These are phyloP conservation scores for Nyctanthes arbortristis DNA, from an alignment of 257 asterid species.

Conservation along the genomic window DNA sequence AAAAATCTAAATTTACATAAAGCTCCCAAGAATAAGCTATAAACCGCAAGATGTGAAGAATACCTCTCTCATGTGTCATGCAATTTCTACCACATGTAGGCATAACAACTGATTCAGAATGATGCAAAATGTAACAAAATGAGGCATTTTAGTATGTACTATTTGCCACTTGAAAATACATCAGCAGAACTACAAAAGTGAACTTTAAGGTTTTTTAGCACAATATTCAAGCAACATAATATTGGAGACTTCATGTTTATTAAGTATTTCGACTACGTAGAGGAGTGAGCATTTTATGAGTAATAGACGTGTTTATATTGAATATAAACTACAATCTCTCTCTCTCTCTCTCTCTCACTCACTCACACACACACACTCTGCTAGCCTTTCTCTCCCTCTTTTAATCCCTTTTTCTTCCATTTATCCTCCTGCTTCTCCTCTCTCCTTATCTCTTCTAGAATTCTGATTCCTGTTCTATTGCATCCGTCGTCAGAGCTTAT, in stretches of 20 bases:
- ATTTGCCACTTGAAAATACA: background rate
- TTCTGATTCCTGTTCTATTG: background rate
- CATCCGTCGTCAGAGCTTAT: no score
- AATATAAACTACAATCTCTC: no score
- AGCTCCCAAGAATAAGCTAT: no score
- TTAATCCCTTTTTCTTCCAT: no score
- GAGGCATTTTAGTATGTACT: background rate
- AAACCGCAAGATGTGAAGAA: background rate
- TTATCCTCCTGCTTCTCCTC: no score
- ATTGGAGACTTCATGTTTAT: background rate
- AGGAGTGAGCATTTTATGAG: no score
- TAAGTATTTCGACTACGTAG: background rate
- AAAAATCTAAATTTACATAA: background rate
- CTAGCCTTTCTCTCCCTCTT: no score
- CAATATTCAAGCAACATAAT: background rate
- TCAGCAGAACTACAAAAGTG: background rate
- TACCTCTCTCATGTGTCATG: background rate
- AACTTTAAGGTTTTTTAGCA: background rate
- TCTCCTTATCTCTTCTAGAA: no score
- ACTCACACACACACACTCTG: no score
- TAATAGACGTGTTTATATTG: background rate
- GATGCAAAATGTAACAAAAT: background rate
- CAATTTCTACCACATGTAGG: background rate
- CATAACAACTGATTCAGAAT: background rate
- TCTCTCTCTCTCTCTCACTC: no score